Conservation (phyloP, 257 asterid genomes). For the Jacaranda copaia region DNA sequence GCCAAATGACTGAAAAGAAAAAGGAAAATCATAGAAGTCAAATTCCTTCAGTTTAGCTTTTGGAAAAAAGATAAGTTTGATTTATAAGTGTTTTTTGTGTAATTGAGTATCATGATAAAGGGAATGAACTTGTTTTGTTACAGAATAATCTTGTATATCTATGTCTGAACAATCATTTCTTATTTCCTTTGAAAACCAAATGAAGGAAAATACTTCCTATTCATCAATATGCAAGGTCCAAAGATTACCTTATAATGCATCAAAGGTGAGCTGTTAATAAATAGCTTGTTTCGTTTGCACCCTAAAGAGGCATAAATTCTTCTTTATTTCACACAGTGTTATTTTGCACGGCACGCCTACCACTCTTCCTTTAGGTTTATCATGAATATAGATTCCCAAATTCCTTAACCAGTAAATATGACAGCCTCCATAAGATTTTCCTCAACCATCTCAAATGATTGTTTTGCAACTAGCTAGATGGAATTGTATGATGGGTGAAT, state of each 20-base stretch:
- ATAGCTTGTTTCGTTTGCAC: not conserved
- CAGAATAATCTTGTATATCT: not conserved
- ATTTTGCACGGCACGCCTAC: not conserved
- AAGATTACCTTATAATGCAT: not conserved
- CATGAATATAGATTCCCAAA: not conserved
- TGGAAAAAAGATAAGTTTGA: not conserved
- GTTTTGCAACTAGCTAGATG: constrained; percentile 15
- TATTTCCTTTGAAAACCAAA: constrained; percentile 1
- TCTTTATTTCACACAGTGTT: not conserved
- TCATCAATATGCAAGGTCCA: not conserved
- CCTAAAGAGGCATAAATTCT: not conserved
- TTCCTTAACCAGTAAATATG: too few relatives aligned
- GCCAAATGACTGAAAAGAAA: too few relatives aligned
- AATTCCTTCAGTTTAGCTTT: not conserved
- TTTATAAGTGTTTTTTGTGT: not conserved
- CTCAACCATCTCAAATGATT: constrained; percentile 2
- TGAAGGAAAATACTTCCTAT: not conserved
- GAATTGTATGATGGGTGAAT: constrained; percentile 6
- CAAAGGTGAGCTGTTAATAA: too few relatives aligned
- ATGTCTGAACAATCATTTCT: not conserved
- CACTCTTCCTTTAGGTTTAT: not conserved
- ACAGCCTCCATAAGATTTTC: not conserved
- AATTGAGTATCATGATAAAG: not conserved
- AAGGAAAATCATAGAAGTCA: not conserved
- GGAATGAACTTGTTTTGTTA: not conserved